Conservation (phyloP, 495 filamentous ascomycete species). For the Tuber microsphaerosporum region DNA sequence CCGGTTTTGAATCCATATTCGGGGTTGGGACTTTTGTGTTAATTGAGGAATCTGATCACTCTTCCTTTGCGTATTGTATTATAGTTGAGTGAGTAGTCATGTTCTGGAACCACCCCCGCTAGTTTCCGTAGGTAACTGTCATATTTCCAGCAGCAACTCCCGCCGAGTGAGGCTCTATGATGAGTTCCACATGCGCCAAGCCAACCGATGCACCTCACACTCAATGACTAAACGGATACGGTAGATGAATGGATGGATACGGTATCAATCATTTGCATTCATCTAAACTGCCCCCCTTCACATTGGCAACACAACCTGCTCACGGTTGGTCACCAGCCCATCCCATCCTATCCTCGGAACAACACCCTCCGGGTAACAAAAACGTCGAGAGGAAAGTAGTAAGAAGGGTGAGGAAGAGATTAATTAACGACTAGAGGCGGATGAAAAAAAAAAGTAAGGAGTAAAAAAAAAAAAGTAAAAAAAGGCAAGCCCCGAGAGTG, state of each 20-base stretch:
- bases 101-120: too few species aligned
- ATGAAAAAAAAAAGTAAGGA: not conserved
- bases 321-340: not conserved
- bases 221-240: not conserved
- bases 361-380: not conserved
- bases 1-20: too few species aligned
- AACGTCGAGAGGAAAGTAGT: not conserved
- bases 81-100: too few species aligned
- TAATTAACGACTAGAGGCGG: not conserved
- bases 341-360: not conserved
- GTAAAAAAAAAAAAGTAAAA: conserved; percentile 9
- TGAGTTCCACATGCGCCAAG: not conserved
- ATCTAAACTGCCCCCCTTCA: not conserved
- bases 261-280: not conserved
- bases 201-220: not conserved
- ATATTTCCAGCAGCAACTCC: not conserved
- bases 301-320: not conserved
- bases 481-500: conserved; percentile 9
- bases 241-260: not conserved
- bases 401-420: not conserved
- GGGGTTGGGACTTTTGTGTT: too few species aligned
- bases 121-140: too few species aligned
- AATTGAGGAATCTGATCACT: too few species aligned
- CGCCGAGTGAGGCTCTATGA: not conserved
- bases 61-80: too few species aligned